Evolutionary conservation across 768 basidiomycete species (phyloP), one percentile per base, ranked within the genome.

Genomic region (Leucocoprinus leucothites): DNA sequence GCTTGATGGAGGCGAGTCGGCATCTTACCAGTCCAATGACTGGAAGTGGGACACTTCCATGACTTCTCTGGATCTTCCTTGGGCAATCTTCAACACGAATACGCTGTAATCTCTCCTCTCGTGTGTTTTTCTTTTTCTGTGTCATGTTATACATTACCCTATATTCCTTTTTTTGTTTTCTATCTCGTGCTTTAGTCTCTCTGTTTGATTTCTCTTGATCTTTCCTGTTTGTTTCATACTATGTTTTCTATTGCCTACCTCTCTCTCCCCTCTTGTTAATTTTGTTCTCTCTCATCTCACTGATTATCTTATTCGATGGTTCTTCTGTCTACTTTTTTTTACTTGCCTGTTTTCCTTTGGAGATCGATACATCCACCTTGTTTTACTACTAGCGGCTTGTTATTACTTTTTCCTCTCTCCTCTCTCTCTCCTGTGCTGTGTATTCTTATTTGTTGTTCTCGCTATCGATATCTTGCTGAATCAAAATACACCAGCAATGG

Each of bases 31-130:
- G 60, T 60, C 75, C 24, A 70, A 69, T 51, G 78, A 78, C 40
- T 91, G 85, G 85, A 90, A 87, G 70, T 91, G 82, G 82, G 89
- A 89, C 52, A 77, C 80, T 60, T 65, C 75, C 34, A 89, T 91
- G 87, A 70, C 77, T 57, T 70, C 79, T 41, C 64, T 76, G 58
- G 89, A 90, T 5, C 83, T 81, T 64, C 77, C 86, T 21, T 91
- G 89, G 89, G 86, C 85, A 28, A 83, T 90, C 63, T 85, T 75
- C 70, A 77, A 75, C 61, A 80, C 80, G 72, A 68, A 47, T 28
- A 47, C 58, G 59, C 59, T 59, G 62, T 58, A 18, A 43, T 54
- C n/a, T 48, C 44, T 54, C 35, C 42, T 48, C 25, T 48, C 8
- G 53, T 59, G 44, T 58, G 50, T 58, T 40, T 59, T 48, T 55